These are phyloP conservation scores for Leishmania tarentolae DNA, from an alignment of 208 protist genomes.

Conservation along the genomic window DNA sequence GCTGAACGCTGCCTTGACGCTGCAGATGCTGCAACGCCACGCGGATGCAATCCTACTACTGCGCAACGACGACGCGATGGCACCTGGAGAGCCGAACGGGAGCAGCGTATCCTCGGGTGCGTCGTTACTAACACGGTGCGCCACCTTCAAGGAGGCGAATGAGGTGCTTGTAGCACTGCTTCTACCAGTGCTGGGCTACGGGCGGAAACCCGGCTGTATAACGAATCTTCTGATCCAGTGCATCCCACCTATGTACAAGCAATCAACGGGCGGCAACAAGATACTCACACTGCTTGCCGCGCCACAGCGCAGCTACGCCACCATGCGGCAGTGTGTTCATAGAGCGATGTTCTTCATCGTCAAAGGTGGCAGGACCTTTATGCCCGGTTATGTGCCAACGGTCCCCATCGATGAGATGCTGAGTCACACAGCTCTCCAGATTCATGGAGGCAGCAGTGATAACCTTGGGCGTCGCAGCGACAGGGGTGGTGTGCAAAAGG, in stretches of 20 bases:
- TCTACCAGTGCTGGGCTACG: slow-evolving; percentile 74
- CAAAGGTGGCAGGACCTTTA: slow-evolving; percentile 44
- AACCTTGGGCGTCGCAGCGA: slow-evolving; percentile 2
- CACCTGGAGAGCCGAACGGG: slow-evolving; percentile 26
- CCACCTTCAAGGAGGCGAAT: slow-evolving; percentile 84
- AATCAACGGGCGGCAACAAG: slow-evolving; percentile 47
- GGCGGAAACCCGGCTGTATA: slow-evolving; percentile 32
- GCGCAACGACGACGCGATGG: slow-evolving; percentile 81
- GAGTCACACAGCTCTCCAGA: slow-evolving; percentile 28
- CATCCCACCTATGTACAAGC: slow-evolving; percentile 25
- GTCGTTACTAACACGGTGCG: slow-evolving; percentile 48
- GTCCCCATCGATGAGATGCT: slow-evolving; percentile 59
- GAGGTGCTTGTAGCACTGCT: slow-evolving; percentile 78
- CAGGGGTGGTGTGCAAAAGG: neutral
- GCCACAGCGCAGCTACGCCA: slow-evolving; percentile 72
- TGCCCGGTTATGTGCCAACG: slow-evolving; percentile 60
- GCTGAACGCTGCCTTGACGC: slow-evolving; percentile 75
- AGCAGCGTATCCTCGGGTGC: slow-evolving; percentile 33
- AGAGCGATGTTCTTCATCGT: slow-evolving; percentile 59
- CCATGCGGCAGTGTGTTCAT: slow-evolving; percentile 46
- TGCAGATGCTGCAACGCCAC: slow-evolving; percentile 59
- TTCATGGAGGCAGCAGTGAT: neutral
- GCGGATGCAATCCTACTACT: slow-evolving; percentile 74
- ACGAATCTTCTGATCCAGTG: slow-evolving; percentile 49
- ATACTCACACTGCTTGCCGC: slow-evolving; percentile 75